Evolutionary conservation across 495 filamentous ascomycete species (phyloP), one percentile per base, ranked within the genome.

Genomic region (Penicillium bialowiezense): DNA sequence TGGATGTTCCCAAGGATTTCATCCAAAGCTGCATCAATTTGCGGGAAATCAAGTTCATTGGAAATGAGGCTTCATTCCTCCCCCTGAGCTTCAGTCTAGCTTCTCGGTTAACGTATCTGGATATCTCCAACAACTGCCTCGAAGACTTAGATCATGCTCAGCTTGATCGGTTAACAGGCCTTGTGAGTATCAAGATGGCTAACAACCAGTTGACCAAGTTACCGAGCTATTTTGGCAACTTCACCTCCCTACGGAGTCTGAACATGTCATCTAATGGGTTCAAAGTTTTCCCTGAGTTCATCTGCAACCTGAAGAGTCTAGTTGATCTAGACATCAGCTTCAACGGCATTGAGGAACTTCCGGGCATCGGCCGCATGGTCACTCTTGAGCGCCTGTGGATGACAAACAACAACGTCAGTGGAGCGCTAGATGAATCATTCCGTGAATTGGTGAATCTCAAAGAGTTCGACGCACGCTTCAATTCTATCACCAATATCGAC

Each of bases 251-350:
- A 50, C 77, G 93, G 46, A 92, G 81, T 51, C 67, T 99, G 45
- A 93, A 92, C 59, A 71, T 99, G 38, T 95, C 91, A 1, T 97
- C 92, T 2, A 99, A 99, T 60, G 88, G 85, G 43, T 79, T 99
- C 32, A 82, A 87, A 24, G 78, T 79, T 37, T 95, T 99, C 53
- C 93, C 93, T 0, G 73, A 82, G 18, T 92, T 91, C 59, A 74
- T 97, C 28, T 91, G 90, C 66, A 75, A 89, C 9, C 66, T 99
- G 18, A 84, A 81, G 55, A 88, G 84, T 26, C 72, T 99, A 21
- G 87, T 95, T 26, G 92, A 99, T 61, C 81, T 99, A 13, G 95
- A 99, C 56, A 81, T 99, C 60, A 97, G 91, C 60, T 99, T 99
- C 78, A 99, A 99, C 59, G 78, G 81, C 12, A 96, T 99, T 41